phyloP scores from a whole-genome alignment of 2,329 filamentous ascomycete species.

The Knufia petricola region DNA sequence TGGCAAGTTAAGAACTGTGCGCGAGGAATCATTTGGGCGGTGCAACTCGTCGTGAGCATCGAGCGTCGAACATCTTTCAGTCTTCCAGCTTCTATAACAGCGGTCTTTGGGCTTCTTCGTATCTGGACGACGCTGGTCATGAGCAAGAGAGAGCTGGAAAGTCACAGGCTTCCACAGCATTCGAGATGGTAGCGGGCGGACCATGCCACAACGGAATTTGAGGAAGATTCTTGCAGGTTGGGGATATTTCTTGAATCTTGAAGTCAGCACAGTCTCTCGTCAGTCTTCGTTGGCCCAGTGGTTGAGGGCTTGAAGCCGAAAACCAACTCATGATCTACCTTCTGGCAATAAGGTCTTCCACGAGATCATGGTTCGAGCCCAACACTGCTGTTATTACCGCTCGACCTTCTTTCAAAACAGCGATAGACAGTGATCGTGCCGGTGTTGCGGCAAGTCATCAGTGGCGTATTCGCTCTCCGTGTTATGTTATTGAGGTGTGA shows the following conservation, averaged over 20 bases:
- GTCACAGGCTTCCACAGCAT: too few species aligned
- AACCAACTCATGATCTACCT: conserved; percentile 45
- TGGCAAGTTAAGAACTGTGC: too few species aligned
- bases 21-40: too few species aligned
- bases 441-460: conserved; percentile 50
- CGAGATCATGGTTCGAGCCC: conserved; percentile 47
- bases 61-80: too few species aligned
- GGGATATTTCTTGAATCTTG: conserved; percentile 42
- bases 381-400: conserved; percentile 47
- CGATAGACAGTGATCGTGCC: conserved; percentile 50
- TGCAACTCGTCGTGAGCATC: too few species aligned
- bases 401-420: conserved; percentile 42
- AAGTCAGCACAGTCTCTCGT: background rate
- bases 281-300: conserved; percentile 23
- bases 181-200: too few species aligned
- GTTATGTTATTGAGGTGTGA: background rate
- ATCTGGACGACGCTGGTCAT: too few species aligned
- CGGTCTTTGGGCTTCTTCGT: too few species aligned
- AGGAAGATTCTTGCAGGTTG: conserved; percentile 28
- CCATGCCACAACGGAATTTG: too few species aligned
- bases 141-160: too few species aligned
- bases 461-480: conserved; percentile 36
- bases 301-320: conserved; percentile 39
- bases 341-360: conserved; percentile 41
- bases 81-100: too few species aligned